Conservation (phyloP, 345 rosid species). For the Euphorbia pulcherrima region DNA sequence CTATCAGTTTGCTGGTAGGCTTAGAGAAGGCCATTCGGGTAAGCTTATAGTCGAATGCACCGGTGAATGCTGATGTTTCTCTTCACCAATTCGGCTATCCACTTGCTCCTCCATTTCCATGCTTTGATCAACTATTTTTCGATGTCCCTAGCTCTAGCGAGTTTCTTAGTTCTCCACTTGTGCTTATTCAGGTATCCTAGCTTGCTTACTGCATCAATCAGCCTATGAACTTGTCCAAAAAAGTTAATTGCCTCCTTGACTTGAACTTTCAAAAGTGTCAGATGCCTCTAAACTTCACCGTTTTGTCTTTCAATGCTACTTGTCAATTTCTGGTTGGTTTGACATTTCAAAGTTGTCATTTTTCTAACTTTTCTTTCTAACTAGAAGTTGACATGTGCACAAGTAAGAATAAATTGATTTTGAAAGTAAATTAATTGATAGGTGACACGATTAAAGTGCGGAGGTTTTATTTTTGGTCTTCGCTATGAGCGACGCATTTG, state of each 20-base stretch:
- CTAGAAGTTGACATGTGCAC: too few species aligned
- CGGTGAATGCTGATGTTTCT: conserved; percentile 19
- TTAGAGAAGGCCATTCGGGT: conserved; percentile 1
- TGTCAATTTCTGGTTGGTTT: neutral
- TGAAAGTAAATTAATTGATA: neutral
- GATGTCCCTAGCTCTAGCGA: conserved; percentile 26
- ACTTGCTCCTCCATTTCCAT: conserved; percentile 23
- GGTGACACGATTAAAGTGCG: conserved; percentile 25
- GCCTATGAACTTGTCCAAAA: too few species aligned
- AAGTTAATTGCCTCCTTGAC: neutral
- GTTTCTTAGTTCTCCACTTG: conserved; percentile 8
- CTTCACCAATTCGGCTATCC: conserved; percentile 15
- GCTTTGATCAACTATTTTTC: conserved; percentile 20
- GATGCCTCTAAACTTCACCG: neutral
- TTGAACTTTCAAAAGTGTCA: neutral
- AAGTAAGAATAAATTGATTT: too few species aligned
- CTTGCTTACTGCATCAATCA: too few species aligned
- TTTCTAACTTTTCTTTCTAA: too few species aligned
- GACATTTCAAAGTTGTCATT: too few species aligned
- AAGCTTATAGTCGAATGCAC: conserved; percentile 26
- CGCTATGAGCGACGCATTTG: conserved; percentile 19
- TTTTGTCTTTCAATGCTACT: neutral
- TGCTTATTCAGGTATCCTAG: conserved; percentile 16
- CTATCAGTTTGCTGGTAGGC: conserved; percentile 6
- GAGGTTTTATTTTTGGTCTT: conserved; percentile 14